Conservation (phyloP, 225 moss, liverwort and hornwort species). For the Thuidium tamariscinum region DNA sequence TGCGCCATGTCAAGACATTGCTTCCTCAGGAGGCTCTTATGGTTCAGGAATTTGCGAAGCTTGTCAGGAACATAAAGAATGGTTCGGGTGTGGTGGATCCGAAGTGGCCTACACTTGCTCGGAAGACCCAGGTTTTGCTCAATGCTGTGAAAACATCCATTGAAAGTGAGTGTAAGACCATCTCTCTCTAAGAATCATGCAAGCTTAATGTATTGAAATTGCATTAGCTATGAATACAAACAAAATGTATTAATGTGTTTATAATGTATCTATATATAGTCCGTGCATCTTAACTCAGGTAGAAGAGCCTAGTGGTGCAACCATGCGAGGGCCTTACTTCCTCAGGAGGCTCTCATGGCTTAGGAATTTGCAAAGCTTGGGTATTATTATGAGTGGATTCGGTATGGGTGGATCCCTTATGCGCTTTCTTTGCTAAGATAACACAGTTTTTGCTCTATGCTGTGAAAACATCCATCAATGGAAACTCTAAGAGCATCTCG, state of each 20-base stretch:
- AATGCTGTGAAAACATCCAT: slow-evolving; percentile 41
- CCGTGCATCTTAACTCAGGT: neutral
- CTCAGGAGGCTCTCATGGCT: neutral
- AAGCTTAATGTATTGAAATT: neutral
- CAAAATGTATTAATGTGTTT: neutral
- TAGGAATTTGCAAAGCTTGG: neutral
- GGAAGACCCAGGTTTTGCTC: slow-evolving; percentile 31
- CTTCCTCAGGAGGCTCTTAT: slow-evolving; percentile 46
- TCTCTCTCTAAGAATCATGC: neutral
- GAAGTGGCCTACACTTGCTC: slow-evolving; percentile 6
- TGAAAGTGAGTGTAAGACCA: slow-evolving; percentile 13
- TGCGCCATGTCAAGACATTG: slow-evolving; percentile 14
- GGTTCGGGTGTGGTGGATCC: slow-evolving; percentile 20
- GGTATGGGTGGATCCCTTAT: neutral
- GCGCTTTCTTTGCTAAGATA: neutral
- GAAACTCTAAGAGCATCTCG: neutral
- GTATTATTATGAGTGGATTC: neutral
- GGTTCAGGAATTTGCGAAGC: slow-evolving; percentile 33
- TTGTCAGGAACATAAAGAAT: slow-evolving; percentile 7
- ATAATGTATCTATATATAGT: neutral
- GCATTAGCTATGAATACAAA: neutral
- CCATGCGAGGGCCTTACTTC: neutral
- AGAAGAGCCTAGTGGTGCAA: neutral
- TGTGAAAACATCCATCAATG: neutral
- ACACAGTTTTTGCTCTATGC: neutral